Evolutionary conservation across 768 basidiomycete genomes (phyloP).

Genomic region (Lactarius tabidus): DNA sequence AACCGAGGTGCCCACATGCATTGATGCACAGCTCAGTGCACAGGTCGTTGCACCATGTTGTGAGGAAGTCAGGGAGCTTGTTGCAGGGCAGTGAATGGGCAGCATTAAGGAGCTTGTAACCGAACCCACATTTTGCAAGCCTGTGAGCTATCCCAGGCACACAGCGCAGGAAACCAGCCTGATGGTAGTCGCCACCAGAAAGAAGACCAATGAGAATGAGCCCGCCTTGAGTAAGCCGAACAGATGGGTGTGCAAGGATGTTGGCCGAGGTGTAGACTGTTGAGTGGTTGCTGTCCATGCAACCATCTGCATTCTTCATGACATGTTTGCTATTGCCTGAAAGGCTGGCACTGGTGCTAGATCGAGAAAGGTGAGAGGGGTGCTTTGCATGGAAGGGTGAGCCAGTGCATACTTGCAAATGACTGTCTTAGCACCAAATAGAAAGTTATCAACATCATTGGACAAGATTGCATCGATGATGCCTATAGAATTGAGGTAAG

Average conservation of each 20-base stretch:
- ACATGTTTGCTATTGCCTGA: constrained; percentile 67
- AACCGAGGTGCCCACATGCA: constrained; percentile 54
- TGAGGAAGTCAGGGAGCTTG: constrained; percentile 50
- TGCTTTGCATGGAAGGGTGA: not conserved
- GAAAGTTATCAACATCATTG: constrained; percentile 89
- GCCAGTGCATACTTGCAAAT: constrained; percentile 65
- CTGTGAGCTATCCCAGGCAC: constrained; percentile 70
- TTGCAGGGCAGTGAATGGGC: constrained; percentile 41
- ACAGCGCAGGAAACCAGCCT: constrained; percentile 58
- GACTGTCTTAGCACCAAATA: constrained; percentile 82
- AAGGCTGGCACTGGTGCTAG: constrained; percentile 64
- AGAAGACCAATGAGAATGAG: constrained; percentile 80
- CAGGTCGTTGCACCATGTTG: constrained; percentile 58
- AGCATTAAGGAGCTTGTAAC: constrained; percentile 61
- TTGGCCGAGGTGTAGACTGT: constrained; percentile 38
- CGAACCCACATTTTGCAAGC: constrained; percentile 70
- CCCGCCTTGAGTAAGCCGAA: constrained; percentile 56
- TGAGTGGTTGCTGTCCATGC: constrained; percentile 69
- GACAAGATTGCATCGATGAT: constrained; percentile 85
- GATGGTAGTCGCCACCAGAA: constrained; percentile 86
- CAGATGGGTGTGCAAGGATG: constrained; percentile 43
- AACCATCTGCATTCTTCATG: constrained; percentile 57
- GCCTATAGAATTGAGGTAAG: constrained; percentile 76
- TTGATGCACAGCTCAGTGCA: constrained; percentile 65
- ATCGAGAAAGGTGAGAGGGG: not conserved